Evolutionary conservation across 2,329 filamentous ascomycete species (phyloP), one percentile per base, ranked within the genome.

Genomic region (Exophiala aquamarina): DNA sequence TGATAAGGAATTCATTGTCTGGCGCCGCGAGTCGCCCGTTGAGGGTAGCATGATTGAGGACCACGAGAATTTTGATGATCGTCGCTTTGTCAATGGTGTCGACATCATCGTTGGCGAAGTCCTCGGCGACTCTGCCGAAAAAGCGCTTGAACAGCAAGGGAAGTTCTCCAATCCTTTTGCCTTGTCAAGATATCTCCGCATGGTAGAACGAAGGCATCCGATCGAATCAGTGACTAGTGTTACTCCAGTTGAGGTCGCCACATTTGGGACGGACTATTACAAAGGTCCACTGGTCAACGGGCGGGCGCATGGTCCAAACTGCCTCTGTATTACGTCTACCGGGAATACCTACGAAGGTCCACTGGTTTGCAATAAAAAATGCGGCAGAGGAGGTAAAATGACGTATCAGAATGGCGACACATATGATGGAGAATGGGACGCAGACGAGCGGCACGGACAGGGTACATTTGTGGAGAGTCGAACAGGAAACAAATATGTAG

Each of bases 401-500:
- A 76, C 72, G 4, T 83, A 81, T 61, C 72, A 76, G 19, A 81
- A 71, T 6, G 72, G 73, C 10, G 73, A 76, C 49, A 69, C 64
- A 4, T 76, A 75, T 51, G 64, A 69, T 9, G 72, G 72, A 10
- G 70, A 70, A 45, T 75, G 72, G 71, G 57, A 63, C 19, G 65
- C 72, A 18, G 69, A 72, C 54, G 63, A 71, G 33, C 68, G 66
- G 19, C 75, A 82, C 53, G 81, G 81, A 3, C 72, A 77, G 18
- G 81, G 81, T 21, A 78, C 73, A 1, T 78, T 77, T 48, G 67
- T 78, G 23, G 77, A 82, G 55, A 70, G 70, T 23, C 69, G 73
- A 37, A 82, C 77, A 0, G 78, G 78, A 37, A 83, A 83, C 59
- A 78, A 77, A 33, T 83, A 81, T 54, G 75, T 77, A 11, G 81